Conservation (phyloP, 2,329 filamentous ascomycete species). For the Claviceps humidiphila region DNA sequence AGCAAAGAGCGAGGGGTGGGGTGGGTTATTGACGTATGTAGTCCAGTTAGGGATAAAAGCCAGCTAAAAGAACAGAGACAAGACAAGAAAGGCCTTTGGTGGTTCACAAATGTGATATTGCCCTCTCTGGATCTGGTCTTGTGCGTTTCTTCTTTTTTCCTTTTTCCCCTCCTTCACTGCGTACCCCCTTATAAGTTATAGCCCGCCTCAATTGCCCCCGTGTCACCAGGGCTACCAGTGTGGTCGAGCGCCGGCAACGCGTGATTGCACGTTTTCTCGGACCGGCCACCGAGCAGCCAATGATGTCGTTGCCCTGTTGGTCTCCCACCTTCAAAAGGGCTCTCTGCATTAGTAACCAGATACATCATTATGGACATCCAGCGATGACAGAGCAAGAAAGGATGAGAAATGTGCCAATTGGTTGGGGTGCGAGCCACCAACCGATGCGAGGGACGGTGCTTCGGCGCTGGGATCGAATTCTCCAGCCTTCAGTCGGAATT, state of each 20-base stretch:
- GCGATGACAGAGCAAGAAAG: background rate
- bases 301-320: background rate
- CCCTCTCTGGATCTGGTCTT: background rate
- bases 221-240: background rate
- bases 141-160: background rate
- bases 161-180: background rate
- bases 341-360: background rate
- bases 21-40: background rate
- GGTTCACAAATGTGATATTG: background rate
- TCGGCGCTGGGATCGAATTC: background rate
- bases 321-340: background rate
- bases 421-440: background rate
- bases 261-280: constrained; percentile 1
- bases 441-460: background rate
- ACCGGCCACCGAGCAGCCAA: background rate
- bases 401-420: background rate
- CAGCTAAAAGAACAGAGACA: background rate
- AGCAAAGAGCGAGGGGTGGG: background rate
- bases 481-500: background rate
- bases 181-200: background rate
- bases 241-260: background rate
- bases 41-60: background rate
- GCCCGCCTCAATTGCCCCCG: background rate
- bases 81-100: background rate
- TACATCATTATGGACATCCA: background rate